Conservation (phyloP, 768 basidiomycete genomes). For the Hygrophorus pudorinus region DNA sequence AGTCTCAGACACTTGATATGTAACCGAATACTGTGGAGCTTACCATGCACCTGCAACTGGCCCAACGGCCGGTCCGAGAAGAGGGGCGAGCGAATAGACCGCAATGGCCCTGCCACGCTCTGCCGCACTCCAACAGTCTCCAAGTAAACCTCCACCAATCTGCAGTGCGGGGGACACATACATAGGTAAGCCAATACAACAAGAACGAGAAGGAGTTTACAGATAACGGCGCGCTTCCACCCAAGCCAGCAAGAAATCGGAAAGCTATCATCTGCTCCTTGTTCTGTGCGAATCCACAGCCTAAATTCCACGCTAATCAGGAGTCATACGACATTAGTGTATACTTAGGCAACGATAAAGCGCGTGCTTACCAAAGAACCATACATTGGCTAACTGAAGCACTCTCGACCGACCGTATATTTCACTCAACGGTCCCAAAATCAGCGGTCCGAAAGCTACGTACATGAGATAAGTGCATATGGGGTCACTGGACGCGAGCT, state of each 20-base stretch:
- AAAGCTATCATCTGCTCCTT: constrained; percentile 53
- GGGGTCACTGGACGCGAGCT: neutral
- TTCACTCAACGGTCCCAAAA: constrained; percentile 59
- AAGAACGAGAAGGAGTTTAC: constrained; percentile 34
- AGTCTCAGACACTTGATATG: constrained; percentile 6
- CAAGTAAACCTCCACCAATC: constrained; percentile 56
- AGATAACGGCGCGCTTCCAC: constrained; percentile 61
- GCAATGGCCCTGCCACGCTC: constrained; percentile 56
- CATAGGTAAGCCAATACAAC: constrained; percentile 15
- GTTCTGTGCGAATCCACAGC: constrained; percentile 53
- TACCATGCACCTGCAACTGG: constrained; percentile 55
- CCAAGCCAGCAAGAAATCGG: constrained; percentile 59
- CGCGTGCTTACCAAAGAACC: constrained; percentile 42
- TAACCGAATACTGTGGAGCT: constrained; percentile 5
- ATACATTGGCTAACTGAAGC: constrained; percentile 53
- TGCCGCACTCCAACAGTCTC: constrained; percentile 52
- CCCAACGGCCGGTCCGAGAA: constrained; percentile 57
- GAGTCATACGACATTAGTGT: neutral
- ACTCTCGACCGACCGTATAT: constrained; percentile 58
- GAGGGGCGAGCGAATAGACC: constrained; percentile 53
- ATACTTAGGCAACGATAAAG: neutral
- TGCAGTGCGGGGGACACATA: no score
- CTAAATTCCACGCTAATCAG: constrained; percentile 46
- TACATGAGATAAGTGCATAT: neutral
- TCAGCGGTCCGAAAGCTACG: constrained; percentile 42